phyloP scores from a whole-genome alignment of 2,329 filamentous ascomycete genomes.

The Fusarium foetens region DNA sequence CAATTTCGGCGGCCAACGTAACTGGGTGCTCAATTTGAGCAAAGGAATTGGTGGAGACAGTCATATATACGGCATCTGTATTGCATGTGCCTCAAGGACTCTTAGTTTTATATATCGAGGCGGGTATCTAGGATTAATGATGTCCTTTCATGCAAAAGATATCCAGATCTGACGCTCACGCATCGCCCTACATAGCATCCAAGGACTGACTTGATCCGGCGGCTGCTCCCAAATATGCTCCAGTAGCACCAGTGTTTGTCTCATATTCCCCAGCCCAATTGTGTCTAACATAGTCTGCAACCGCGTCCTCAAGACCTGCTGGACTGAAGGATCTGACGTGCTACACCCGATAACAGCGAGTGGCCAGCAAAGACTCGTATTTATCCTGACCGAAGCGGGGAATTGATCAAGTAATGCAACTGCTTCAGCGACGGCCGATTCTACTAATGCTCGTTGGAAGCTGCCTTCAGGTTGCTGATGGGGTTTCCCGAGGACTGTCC shows the following conservation, averaged over 20 bases:
- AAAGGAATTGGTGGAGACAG: background rate
- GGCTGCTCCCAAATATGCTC: slow-evolving; percentile 56
- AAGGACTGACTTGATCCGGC: slow-evolving; percentile 49
- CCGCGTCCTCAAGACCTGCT: slow-evolving; percentile 49
- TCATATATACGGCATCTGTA: background rate
- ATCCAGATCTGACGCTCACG: slow-evolving; percentile 59
- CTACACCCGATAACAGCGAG: slow-evolving; percentile 53
- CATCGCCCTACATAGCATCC: slow-evolving; percentile 58
- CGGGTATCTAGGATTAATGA: slow-evolving; percentile 13
- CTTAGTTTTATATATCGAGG: slow-evolving; percentile 7
- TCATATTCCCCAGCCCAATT: slow-evolving; percentile 59
- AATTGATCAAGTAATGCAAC: slow-evolving; percentile 48
- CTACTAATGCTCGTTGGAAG: slow-evolving; percentile 42
- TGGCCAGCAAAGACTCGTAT: slow-evolving; percentile 55
- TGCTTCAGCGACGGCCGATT: slow-evolving; percentile 46
- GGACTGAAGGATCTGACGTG: slow-evolving; percentile 48
- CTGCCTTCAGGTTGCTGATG: slow-evolving; percentile 31
- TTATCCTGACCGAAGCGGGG: slow-evolving; percentile 48
- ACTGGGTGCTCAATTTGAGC: background rate
- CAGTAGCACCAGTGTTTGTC: slow-evolving; percentile 54
- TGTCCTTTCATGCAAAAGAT: slow-evolving; percentile 55
- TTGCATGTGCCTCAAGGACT: slow-evolving; percentile 17
- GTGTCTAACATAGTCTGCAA: slow-evolving; percentile 49
- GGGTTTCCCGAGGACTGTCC: slow-evolving; percentile 49
- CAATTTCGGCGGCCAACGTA: background rate